Conservation (phyloP, 108 stramenopile species). For the Fragilariopsis cylindrus region DNA sequence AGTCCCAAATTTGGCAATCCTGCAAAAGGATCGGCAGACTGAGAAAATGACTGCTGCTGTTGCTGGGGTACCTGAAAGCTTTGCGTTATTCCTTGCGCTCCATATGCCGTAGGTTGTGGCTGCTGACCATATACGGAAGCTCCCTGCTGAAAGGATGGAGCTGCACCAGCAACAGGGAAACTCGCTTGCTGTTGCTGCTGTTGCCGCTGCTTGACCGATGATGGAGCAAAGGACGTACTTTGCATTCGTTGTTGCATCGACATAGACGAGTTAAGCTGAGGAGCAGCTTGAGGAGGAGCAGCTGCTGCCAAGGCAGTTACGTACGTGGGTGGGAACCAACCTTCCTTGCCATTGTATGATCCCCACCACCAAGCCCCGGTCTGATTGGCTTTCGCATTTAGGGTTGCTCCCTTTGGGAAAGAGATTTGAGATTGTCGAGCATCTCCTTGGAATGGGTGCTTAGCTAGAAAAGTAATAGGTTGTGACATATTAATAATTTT, state of each 20-base stretch:
- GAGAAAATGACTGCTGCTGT: slow-evolving; percentile 45
- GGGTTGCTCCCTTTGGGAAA: slow-evolving; percentile 62
- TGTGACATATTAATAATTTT: not conserved
- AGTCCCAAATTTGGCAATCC: slow-evolving; percentile 53
- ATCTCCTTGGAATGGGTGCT: slow-evolving; percentile 80
- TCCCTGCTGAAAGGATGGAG: slow-evolving; percentile 13
- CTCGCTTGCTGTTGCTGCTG: slow-evolving; percentile 26
- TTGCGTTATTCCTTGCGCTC: slow-evolving; percentile 11
- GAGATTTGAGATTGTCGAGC: slow-evolving; percentile 71
- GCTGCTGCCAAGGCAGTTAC: slow-evolving; percentile 42
- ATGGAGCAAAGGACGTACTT: slow-evolving; percentile 49
- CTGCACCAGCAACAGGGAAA: not conserved
- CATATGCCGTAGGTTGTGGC: slow-evolving; percentile 15
- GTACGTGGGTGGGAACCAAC: slow-evolving; percentile 87
- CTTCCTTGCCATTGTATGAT: slow-evolving; percentile 58
- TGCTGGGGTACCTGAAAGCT: slow-evolving; percentile 9
- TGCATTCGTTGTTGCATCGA: slow-evolving; percentile 72
- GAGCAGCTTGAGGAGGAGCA: slow-evolving; percentile 34
- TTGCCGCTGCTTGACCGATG: slow-evolving; percentile 51
- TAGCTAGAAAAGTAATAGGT: slow-evolving; percentile 55
- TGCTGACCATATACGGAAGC: slow-evolving; percentile 29
- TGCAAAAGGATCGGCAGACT: slow-evolving; percentile 81
- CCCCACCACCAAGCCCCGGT: slow-evolving; percentile 91
- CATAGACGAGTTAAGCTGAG: slow-evolving; percentile 17
- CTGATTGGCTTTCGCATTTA: slow-evolving; percentile 65